Conservation (phyloP, 192 early-diverging fungal species). For the Backusella liffmaniae region DNA sequence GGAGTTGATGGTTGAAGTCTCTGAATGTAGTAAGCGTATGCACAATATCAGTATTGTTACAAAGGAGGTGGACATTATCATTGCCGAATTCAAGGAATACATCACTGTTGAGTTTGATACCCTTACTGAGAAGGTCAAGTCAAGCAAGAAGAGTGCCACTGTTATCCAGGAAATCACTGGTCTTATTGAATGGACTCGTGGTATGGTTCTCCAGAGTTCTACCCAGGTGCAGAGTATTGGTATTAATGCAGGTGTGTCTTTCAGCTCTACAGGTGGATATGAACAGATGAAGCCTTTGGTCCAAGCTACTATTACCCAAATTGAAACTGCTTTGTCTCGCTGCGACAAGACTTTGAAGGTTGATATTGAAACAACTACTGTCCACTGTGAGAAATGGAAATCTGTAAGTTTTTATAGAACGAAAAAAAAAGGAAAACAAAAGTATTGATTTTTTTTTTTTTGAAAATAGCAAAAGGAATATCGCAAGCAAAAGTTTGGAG, state of each 20-base stretch:
- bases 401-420: not conserved
- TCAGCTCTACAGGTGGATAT: not conserved
- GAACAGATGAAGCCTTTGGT: constrained; percentile 20
- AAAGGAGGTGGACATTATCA: not conserved
- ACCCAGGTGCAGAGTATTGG: constrained; percentile 16
- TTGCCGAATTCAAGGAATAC: constrained; percentile 4
- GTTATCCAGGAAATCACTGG: not conserved
- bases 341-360: constrained; percentile 10
- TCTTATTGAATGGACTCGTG: constrained; percentile 19
- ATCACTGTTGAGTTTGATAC: not conserved
- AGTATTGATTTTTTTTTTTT: not conserved
- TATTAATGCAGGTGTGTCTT: constrained; percentile 11
- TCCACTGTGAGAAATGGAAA: not conserved
- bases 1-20: constrained; percentile 12
- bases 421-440: not conserved
- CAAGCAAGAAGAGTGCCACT: not conserved
- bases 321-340: not conserved
- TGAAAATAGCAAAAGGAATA: constrained; percentile 2
- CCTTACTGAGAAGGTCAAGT: not conserved
- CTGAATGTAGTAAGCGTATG: constrained; percentile 7
- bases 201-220: constrained; percentile 18
- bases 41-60: not conserved
- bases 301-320: constrained; percentile 5
- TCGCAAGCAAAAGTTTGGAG: not conserved
- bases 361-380: not conserved